A percentile compares a stretch with the other conserved stretches of the same genome.
phyloP scores from a whole-genome alignment of 2,329 filamentous ascomycete species.

The Alternaria sp. region DNA sequence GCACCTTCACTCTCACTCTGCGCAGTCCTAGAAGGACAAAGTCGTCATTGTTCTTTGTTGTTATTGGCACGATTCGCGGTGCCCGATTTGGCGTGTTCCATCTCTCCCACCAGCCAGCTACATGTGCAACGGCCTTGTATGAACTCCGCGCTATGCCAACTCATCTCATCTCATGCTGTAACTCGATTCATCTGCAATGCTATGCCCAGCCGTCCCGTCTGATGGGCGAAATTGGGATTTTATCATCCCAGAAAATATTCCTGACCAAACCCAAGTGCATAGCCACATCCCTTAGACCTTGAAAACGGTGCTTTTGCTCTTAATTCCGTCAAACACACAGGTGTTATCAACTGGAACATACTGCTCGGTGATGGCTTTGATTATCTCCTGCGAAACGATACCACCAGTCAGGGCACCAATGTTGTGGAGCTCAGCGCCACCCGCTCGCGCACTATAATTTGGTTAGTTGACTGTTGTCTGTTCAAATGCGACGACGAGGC shows the following conservation, averaged over 20 bases:
- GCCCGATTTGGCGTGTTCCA: background rate
- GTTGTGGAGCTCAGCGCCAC: constrained; percentile 89
- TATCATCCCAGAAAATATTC: background rate
- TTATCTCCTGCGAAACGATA: constrained; percentile 94
- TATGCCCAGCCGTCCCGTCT: background rate
- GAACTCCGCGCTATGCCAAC: background rate
- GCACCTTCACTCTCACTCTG: background rate
- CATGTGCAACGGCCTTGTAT: background rate
- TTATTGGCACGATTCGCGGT: background rate
- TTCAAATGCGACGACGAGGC: background rate
- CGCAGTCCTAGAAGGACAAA: background rate
- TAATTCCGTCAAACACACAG: constrained; percentile 67
- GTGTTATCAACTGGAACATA: constrained; percentile 70
- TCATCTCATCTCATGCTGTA: background rate
- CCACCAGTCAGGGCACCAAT: constrained; percentile 86
- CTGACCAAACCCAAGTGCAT: background rate
- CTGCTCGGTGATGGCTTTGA: constrained; percentile 81
- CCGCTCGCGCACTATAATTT: constrained; percentile 67
- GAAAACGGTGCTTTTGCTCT: constrained; percentile 61
- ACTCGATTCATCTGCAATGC: background rate
- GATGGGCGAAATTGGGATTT: background rate
- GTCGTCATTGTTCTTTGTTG: background rate
- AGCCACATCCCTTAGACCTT: constrained; percentile 39
- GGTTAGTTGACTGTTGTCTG: constrained; percentile 8
- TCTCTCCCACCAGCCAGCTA: background rate